Percentiles rank a stretch among this genome's conserved stretches.
Conservation (phyloP, 2,329 filamentous ascomycete species). For the Phyllachora maydis region DNA sequence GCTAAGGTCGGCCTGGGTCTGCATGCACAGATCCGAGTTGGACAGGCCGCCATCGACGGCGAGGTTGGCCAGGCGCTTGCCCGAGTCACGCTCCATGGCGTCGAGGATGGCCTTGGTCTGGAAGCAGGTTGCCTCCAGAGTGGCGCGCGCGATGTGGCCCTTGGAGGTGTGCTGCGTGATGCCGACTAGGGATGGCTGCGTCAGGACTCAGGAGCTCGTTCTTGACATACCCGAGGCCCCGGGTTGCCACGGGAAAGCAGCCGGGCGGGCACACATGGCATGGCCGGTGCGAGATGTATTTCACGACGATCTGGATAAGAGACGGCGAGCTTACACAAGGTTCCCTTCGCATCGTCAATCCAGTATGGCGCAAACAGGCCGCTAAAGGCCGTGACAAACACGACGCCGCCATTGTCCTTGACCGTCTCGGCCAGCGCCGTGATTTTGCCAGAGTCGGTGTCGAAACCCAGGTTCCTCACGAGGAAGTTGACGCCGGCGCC, state of each 20-base stretch:
- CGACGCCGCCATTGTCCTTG: slow-evolving; percentile 59
- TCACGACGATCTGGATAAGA: too few relatives aligned
- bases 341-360: slow-evolving; percentile 84
- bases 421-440: slow-evolving; percentile 29
- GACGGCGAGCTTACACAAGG: slow-evolving; percentile 37
- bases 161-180: slow-evolving; percentile 71
- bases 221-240: too few relatives aligned
- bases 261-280: too few relatives aligned
- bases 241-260: too few relatives aligned
- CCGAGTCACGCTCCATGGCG: slow-evolving; percentile 76
- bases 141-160: slow-evolving; percentile 74
- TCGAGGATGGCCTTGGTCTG: slow-evolving; percentile 84
- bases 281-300: too few relatives aligned
- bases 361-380: slow-evolving; percentile 86
- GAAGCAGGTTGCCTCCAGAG: slow-evolving; percentile 78
- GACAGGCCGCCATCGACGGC: slow-evolving; percentile 82
- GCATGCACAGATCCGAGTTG: slow-evolving; percentile 79
- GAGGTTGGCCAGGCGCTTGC: slow-evolving; percentile 51
- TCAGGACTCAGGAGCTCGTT: too few relatives aligned
- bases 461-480: slow-evolving; percentile 41
- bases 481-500: slow-evolving; percentile 64
- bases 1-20: slow-evolving; percentile 72
- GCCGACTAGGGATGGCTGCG: too few relatives aligned
- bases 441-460: slow-evolving; percentile 26
- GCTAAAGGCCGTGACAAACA: slow-evolving; percentile 80